phyloP scores from a whole-genome alignment of 2,329 filamentous ascomycete genomes.

The Colletotrichum tofieldiae region DNA sequence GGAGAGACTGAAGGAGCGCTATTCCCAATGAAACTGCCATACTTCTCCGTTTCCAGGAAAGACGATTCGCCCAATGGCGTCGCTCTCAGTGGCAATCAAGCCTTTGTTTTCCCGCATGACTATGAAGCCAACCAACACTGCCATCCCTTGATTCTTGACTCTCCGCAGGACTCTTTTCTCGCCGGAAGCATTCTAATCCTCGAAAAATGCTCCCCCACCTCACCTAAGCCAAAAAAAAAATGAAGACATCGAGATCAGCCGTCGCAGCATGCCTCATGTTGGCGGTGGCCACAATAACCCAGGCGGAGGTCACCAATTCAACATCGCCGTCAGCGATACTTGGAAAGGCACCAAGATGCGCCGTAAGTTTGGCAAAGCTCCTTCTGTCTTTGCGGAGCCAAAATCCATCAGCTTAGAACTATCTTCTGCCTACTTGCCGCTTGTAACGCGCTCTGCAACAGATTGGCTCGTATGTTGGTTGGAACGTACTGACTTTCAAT shows the following conservation, averaged over 20 bases:
- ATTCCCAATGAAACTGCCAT: too few species aligned
- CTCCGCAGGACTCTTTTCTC: not conserved
- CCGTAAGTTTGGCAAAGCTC: conserved; percentile 16
- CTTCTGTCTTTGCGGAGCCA: not conserved
- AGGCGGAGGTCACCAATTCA: not conserved
- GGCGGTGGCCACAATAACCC: not conserved
- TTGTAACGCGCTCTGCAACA: not conserved
- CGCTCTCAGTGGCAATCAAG: not conserved
- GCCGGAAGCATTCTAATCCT: not conserved
- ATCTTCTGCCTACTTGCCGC: not conserved
- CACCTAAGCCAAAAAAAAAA: too few species aligned
- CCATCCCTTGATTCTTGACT: not conserved
- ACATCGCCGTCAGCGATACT: conserved; percentile 3
- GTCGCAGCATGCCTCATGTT: not conserved
- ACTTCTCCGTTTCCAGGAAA: not conserved
- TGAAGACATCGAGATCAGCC: not conserved
- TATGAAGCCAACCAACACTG: not conserved
- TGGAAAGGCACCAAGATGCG: conserved; percentile 16
- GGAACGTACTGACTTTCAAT: not conserved
- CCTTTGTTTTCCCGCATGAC: not conserved
- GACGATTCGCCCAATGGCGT: not conserved
- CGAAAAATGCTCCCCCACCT: not conserved
- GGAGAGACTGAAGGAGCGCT: not conserved
- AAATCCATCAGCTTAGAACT: not conserved
- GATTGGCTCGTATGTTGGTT: not conserved